Evolutionary conservation across 108 stramenopile species (phyloP).

Genomic region (Craspedostauros australis): DNA sequence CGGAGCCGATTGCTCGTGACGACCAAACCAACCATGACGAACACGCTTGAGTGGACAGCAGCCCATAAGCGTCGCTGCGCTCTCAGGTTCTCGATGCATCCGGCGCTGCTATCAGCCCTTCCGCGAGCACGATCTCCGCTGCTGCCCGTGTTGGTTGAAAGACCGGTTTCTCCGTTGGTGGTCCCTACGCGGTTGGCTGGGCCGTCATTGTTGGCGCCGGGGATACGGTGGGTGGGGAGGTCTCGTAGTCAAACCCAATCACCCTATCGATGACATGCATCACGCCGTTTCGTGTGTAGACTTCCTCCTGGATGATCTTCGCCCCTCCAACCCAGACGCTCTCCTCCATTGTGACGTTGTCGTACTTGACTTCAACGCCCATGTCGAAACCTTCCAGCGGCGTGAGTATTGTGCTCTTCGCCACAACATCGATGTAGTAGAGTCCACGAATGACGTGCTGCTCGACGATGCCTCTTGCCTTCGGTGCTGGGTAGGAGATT

Average conservation of each 20-base stretch:
- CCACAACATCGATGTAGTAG: constrained; percentile 20
- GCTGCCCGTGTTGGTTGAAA: neutral
- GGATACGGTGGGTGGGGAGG: constrained; percentile 19
- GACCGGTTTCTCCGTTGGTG: constrained; percentile 9
- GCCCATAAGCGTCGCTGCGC: no score
- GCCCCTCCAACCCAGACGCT: constrained; percentile 26
- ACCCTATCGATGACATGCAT: constrained; percentile 34
- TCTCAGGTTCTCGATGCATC: no score
- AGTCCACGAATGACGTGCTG: constrained; percentile 17
- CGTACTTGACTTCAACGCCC: constrained; percentile 10
- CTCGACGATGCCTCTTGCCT: constrained; percentile 21
- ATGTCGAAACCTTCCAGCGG: constrained; percentile 10
- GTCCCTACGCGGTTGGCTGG: constrained; percentile 5
- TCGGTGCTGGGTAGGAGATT: constrained; percentile 16
- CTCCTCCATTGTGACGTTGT: constrained; percentile 2
- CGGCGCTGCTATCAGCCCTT: no score
- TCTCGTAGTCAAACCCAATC: constrained; percentile 21
- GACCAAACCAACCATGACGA: no score
- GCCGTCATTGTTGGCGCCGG: constrained; percentile 29
- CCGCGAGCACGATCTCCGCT: no score
- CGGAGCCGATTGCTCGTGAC: no score
- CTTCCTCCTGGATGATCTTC: constrained; percentile 19
- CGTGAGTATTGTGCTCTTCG: constrained; percentile 9
- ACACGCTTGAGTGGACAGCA: no score
- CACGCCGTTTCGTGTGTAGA: constrained; percentile 27